Conservation (phyloP, 2,329 filamentous ascomycete species). For the Phialemonium atrogriseum region DNA sequence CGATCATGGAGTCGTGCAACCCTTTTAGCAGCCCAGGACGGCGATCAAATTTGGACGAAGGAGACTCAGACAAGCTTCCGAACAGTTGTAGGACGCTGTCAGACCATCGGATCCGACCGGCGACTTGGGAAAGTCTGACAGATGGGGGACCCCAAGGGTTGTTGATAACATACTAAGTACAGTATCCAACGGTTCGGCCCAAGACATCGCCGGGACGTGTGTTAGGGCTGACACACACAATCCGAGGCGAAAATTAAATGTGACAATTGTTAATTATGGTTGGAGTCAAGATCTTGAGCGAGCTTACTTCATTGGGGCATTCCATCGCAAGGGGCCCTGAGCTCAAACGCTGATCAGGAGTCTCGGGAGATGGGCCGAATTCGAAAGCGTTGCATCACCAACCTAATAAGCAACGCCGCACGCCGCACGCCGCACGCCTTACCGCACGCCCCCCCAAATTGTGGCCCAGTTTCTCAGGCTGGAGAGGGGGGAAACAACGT, state of each 20-base stretch:
- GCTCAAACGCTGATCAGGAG: conserved; percentile 18
- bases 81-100: too few species aligned
- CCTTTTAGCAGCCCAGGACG: neutral
- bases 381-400: conserved; percentile 7
- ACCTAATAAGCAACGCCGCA: neutral
- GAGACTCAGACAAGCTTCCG: conserved; percentile 2
- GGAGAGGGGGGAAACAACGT: too few species aligned
- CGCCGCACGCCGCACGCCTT: neutral
- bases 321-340: conserved; percentile 1
- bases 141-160: too few species aligned
- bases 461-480: too few species aligned
- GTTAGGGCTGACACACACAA: too few species aligned
- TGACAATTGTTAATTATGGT: conserved; percentile 2
- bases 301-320: conserved; percentile 8
- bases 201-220: too few species aligned
- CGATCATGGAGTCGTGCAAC: neutral
- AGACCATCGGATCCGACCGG: too few species aligned
- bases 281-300: conserved; percentile 6
- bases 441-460: neutral
- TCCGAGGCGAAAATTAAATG: neutral
- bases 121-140: too few species aligned
- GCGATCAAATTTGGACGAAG: neutral
- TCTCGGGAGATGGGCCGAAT: conserved; percentile 15
- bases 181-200: too few species aligned
- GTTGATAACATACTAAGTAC: too few species aligned